Evolutionary conservation across 2,329 filamentous ascomycete genomes (phyloP).

Genomic region (Aureobasidium melanogenum): DNA sequence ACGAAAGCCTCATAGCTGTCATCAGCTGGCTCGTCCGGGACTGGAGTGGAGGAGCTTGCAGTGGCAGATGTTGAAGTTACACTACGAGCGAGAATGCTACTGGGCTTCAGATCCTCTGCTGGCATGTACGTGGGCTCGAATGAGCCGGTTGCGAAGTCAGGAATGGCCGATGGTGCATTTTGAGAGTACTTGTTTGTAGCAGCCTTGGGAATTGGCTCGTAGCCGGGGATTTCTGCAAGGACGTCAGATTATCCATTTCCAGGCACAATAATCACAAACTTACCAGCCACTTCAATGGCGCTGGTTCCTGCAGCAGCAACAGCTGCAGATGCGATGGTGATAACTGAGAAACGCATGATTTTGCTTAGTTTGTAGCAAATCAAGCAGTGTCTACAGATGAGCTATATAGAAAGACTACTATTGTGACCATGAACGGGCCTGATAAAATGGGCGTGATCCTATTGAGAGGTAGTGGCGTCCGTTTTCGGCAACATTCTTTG

Average conservation of each 20-base stretch:
- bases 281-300: background rate
- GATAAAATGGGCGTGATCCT: background rate
- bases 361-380: background rate
- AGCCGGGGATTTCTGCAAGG: background rate
- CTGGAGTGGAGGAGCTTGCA: background rate
- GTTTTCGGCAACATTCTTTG: constrained; percentile 10
- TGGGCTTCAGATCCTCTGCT: background rate
- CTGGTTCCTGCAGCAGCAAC: background rate
- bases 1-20: background rate
- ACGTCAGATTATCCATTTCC: background rate
- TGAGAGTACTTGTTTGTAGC: background rate
- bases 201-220: background rate
- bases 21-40: background rate
- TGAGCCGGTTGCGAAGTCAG: background rate
- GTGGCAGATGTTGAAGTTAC: background rate
- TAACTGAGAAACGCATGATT: background rate
- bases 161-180: background rate
- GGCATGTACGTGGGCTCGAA: constrained; percentile 5
- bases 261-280: background rate
- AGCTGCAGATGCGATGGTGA: background rate
- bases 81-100: background rate
- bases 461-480: background rate
- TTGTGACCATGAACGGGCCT: background rate
- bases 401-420: background rate
- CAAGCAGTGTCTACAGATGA: background rate